Evolutionary conservation across 2,329 filamentous ascomycete species (phyloP).

Genomic region (Lachnellula willkommii): DNA sequence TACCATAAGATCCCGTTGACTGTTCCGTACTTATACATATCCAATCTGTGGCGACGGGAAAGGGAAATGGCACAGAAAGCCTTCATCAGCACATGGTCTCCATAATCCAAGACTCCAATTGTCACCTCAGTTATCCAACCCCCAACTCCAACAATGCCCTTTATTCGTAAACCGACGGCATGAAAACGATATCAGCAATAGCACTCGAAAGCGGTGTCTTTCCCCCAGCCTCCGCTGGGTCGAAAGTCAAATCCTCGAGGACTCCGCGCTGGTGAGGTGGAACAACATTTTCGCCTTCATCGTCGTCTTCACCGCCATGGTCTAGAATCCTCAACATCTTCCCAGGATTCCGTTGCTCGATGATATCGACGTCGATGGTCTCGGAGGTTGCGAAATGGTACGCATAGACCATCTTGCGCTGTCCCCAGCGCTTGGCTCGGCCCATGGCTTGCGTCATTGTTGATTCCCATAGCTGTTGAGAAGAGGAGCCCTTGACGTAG

Average conservation of each 20-base stretch:
- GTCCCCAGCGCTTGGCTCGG: slow-evolving; percentile 52
- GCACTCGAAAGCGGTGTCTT: background rate
- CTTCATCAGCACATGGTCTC: too few relatives aligned
- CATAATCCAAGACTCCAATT: too few relatives aligned
- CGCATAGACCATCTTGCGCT: slow-evolving; percentile 51
- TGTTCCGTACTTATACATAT: too few relatives aligned
- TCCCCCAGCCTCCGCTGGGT: background rate
- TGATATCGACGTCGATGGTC: slow-evolving; percentile 13
- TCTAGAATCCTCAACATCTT: background rate
- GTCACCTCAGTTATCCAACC: too few relatives aligned
- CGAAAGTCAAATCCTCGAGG: background rate
- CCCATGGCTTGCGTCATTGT: slow-evolving; percentile 61
- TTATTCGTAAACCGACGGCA: background rate
- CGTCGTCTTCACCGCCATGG: background rate
- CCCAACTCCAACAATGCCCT: background rate
- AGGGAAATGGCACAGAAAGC: too few relatives aligned
- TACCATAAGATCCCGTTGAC: too few relatives aligned
- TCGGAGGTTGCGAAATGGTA: slow-evolving; percentile 34
- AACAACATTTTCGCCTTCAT: background rate
- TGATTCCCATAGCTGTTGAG: slow-evolving; percentile 49
- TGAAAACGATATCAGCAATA: background rate
- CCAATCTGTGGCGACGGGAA: too few relatives aligned
- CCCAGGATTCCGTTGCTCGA: slow-evolving; percentile 5
- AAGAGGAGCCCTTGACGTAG: slow-evolving; percentile 34
- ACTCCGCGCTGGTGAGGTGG: background rate